phyloP scores from a whole-genome alignment of 202 grass and related monocot genomes.

The Zizania palustris region DNA sequence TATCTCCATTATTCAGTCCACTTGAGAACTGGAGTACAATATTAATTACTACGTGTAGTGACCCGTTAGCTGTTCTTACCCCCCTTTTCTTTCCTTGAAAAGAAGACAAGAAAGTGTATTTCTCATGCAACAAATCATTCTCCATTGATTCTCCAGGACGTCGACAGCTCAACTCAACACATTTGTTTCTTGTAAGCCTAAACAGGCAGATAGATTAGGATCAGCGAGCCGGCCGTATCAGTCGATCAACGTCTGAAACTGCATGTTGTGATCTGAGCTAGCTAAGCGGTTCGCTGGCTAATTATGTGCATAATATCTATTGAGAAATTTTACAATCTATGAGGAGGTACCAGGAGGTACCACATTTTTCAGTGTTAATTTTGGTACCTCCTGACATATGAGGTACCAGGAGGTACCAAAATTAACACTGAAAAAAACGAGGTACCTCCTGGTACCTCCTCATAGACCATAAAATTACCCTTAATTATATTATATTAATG shows the following conservation, averaged over 20 bases:
- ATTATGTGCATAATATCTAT: background rate
- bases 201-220: background rate
- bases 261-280: background rate
- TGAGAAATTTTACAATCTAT: too few relatives aligned
- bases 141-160: background rate
- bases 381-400: too few relatives aligned
- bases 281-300: background rate
- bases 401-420: too few relatives aligned
- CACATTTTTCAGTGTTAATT: too few relatives aligned
- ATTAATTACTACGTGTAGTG: background rate
- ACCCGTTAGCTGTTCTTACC: background rate
- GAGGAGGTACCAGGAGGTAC: too few relatives aligned
- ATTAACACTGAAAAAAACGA: too few relatives aligned
- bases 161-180: background rate
- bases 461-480: too few relatives aligned
- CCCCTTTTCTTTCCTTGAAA: background rate
- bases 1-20: background rate
- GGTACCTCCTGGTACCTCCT: too few relatives aligned
- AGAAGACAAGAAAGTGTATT: background rate
- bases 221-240: background rate
- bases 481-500: background rate
- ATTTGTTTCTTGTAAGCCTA: background rate
- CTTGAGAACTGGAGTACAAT: background rate
- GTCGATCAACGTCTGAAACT: background rate
- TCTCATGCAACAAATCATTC: background rate